These are phyloP conservation scores for Tubosaeta brunneosetosa DNA, from an alignment of 768 basidiomycete genomes.

Conservation along the genomic window DNA sequence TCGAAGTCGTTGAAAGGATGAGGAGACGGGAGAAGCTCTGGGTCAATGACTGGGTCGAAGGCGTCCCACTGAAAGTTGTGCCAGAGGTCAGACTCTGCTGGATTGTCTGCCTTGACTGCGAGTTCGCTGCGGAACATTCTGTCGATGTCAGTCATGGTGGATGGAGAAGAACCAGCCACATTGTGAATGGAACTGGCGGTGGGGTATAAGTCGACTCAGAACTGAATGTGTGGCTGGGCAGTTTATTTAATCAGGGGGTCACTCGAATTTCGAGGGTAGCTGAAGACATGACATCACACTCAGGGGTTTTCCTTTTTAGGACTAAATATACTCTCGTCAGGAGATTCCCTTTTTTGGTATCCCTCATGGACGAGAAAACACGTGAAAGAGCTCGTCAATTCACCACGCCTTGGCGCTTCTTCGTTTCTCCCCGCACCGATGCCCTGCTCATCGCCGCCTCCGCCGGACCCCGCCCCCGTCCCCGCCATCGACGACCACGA, in stretches of 20 bases:
- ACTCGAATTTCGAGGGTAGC: background rate
- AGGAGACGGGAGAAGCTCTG: too few relatives aligned
- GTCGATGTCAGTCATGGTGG: slow-evolving; percentile 22
- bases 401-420: background rate
- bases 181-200: slow-evolving; percentile 6
- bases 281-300: background rate
- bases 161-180: slow-evolving; percentile 8
- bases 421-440: slow-evolving; percentile 7
- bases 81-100: background rate
- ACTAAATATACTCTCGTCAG: background rate
- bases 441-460: slow-evolving; percentile 6
- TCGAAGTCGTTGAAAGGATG: background rate
- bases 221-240: slow-evolving; percentile 13
- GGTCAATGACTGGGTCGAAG: too few relatives aligned
- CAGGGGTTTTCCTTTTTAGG: slow-evolving; percentile 12
- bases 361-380: slow-evolving; percentile 7
- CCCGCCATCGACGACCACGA: slow-evolving; percentile 49
- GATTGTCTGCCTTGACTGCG: slow-evolving; percentile 9
- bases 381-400: slow-evolving; percentile 17
- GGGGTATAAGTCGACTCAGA: slow-evolving; percentile 2
- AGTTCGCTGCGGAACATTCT: slow-evolving; percentile 21
- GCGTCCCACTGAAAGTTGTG: background rate
- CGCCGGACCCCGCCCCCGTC: background rate
- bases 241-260: background rate
- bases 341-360: slow-evolving; percentile 1